Evolutionary conservation across 1,284 basidiomycete species (phyloP).

Genomic region (Sanghuangporus sanghuang): DNA sequence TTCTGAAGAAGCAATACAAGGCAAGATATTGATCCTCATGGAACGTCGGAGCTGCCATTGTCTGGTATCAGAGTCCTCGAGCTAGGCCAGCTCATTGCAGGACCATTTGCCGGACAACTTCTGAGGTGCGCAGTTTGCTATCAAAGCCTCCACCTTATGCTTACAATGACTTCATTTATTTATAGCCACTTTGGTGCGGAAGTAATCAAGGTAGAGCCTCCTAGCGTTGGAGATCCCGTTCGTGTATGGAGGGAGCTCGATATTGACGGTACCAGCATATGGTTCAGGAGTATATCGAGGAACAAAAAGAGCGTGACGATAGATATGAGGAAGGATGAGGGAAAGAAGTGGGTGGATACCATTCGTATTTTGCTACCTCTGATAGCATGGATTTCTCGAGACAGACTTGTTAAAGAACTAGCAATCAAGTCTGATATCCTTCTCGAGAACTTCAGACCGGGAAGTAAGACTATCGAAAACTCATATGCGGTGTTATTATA

Average conservation of each 20-base stretch:
- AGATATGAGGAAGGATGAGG: constrained; percentile 54
- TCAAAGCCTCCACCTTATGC: background rate
- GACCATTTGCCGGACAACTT: constrained; percentile 66
- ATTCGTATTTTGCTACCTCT: background rate
- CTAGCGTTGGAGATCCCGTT: constrained; percentile 56
- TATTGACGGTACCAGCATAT: constrained; percentile 62
- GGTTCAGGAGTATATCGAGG: constrained; percentile 63
- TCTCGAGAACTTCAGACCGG: constrained; percentile 69
- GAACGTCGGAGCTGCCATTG: constrained; percentile 36
- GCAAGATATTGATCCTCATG: background rate
- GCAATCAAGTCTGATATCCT: constrained; percentile 59
- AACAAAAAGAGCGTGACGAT: constrained; percentile 72
- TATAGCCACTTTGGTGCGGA: constrained; percentile 64
- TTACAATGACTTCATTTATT: background rate
- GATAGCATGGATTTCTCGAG: constrained; percentile 1
- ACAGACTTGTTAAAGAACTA: constrained; percentile 54
- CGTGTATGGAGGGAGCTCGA: constrained; percentile 68
- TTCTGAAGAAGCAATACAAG: background rate
- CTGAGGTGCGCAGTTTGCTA: constrained; percentile 42
- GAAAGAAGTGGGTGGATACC: constrained; percentile 43
- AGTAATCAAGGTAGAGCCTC: constrained; percentile 65
- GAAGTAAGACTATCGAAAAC: constrained; percentile 43
- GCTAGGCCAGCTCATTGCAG: constrained; percentile 64
- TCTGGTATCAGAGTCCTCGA: constrained; percentile 62
- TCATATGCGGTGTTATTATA: background rate